Evolutionary conservation across 192 early-diverging fungal genomes (phyloP).

Genomic region (Helicostylum pulchrum): DNA sequence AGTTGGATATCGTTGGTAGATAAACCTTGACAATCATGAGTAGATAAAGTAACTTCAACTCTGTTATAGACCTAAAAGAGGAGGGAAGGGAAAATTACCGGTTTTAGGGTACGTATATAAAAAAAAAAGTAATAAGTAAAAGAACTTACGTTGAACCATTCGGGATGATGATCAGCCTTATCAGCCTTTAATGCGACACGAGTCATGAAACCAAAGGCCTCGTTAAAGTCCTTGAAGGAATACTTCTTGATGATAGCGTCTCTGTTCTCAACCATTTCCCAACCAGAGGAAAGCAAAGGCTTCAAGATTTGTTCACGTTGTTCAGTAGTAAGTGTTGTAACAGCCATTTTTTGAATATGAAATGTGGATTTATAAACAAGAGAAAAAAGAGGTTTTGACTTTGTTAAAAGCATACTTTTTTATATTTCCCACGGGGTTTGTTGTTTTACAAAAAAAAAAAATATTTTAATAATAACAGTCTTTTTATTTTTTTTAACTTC

Average conservation of each 20-base stretch:
- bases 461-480: no score
- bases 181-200: constrained; percentile 86
- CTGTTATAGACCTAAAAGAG: constrained; percentile 85
- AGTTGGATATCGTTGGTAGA: constrained; percentile 73
- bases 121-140: neutral
- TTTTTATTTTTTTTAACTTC: no score
- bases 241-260: constrained; percentile 79
- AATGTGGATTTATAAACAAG: no score
- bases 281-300: constrained; percentile 44
- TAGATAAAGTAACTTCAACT: constrained; percentile 85
- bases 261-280: constrained; percentile 59
- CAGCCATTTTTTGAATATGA: no score
- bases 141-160: constrained; percentile 79
- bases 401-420: no score
- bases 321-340: no score
- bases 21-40: constrained; percentile 87
- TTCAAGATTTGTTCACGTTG: constrained; percentile 35
- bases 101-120: neutral
- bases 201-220: constrained; percentile 95
- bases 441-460: no score
- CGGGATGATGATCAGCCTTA: constrained; percentile 94
- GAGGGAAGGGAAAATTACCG: no score
- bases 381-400: no score
- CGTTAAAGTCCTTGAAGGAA: constrained; percentile 76
- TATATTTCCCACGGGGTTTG: no score